Percentiles rank a stretch among this genome's conserved stretches.
Evolutionary conservation across 495 filamentous ascomycete species (phyloP).

Genomic region (Penicillium antarcticum): DNA sequence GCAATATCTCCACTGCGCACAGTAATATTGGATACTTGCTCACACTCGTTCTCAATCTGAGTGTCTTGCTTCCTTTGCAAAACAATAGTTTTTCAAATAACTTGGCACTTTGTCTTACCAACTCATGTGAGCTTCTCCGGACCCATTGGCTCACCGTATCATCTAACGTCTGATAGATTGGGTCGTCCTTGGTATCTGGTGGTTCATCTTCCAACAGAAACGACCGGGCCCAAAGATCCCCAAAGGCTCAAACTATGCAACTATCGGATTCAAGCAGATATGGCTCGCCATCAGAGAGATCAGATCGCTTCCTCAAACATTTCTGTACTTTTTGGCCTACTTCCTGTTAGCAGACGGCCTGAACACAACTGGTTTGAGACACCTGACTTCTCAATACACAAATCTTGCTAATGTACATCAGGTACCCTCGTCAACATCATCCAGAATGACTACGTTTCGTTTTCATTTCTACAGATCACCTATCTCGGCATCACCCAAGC

Average conservation of each 20-base stretch:
- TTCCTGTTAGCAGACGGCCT: slow-evolving; percentile 50
- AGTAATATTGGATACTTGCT: slow-evolving; percentile 49
- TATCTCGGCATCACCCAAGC: slow-evolving; percentile 48
- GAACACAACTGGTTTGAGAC: slow-evolving; percentile 43
- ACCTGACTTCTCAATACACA: too few relatives aligned
- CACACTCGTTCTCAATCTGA: slow-evolving; percentile 42
- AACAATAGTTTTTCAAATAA: slow-evolving; percentile 42
- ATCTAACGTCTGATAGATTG: slow-evolving; percentile 30
- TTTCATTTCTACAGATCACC: slow-evolving; percentile 48
- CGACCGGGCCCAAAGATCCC: slow-evolving; percentile 43
- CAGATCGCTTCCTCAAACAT: slow-evolving; percentile 41
- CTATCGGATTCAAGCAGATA: slow-evolving; percentile 48
- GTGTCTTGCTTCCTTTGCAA: slow-evolving; percentile 42
- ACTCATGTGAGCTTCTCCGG: slow-evolving; percentile 30
- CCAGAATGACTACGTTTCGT: slow-evolving; percentile 44
- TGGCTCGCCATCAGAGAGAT: slow-evolving; percentile 43
- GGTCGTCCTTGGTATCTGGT: slow-evolving; percentile 48
- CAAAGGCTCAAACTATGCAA: slow-evolving; percentile 42
- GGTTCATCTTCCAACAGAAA: slow-evolving; percentile 51
- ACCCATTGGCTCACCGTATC: not conserved
- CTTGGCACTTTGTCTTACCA: slow-evolving; percentile 44
- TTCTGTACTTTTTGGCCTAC: slow-evolving; percentile 44
- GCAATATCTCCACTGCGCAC: slow-evolving; percentile 48
- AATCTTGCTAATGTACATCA: slow-evolving; percentile 2
- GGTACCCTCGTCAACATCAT: slow-evolving; percentile 45